Evolutionary conservation across 2,329 filamentous ascomycete genomes (phyloP).

Genomic region (Neofusicoccum sp.): DNA sequence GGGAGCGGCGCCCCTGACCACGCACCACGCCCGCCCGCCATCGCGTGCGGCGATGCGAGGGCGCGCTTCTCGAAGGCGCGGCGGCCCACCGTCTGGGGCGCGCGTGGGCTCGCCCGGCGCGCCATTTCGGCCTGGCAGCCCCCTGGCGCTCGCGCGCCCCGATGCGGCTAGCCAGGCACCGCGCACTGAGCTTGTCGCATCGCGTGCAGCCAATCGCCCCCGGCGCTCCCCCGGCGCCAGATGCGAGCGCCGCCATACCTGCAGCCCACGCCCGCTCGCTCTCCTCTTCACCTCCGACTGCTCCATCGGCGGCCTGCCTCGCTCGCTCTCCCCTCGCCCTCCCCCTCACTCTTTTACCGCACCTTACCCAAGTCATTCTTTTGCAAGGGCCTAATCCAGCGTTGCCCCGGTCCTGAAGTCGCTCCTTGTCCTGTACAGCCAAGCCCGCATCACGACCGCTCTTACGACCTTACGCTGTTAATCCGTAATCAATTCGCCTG

Average conservation of each 20-base stretch:
- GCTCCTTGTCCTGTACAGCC: background rate
- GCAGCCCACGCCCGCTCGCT: slow-evolving; percentile 13
- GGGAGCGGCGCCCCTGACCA: background rate
- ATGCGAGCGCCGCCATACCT: slow-evolving; percentile 17
- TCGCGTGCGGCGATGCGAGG: background rate
- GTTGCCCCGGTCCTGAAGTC: background rate
- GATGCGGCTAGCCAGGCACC: slow-evolving; percentile 7
- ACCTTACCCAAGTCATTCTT: slow-evolving; percentile 23
- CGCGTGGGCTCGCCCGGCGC: background rate
- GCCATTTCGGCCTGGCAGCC: slow-evolving; percentile 5
- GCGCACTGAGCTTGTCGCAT: slow-evolving; percentile 16
- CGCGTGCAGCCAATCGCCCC: slow-evolving; percentile 9
- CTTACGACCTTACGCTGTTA: slow-evolving; percentile 41
- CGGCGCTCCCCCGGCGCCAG: slow-evolving; percentile 5
- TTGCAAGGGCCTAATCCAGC: slow-evolving; percentile 21
- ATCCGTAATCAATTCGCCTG: slow-evolving; percentile 29
- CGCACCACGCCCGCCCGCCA: no score
- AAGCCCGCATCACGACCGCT: slow-evolving; percentile 21
- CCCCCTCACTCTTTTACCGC: slow-evolving; percentile 12
- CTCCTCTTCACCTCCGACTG: slow-evolving; percentile 18
- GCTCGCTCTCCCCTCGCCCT: slow-evolving; percentile 1
- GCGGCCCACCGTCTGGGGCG: background rate
- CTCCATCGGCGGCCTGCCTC: slow-evolving; percentile 14
- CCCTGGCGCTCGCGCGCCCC: slow-evolving; percentile 4
- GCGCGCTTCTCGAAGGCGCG: slow-evolving; percentile 14